These are phyloP conservation scores for Sungouiella thailandica DNA, from an alignment of 805 yeast species.

Conservation along the genomic window DNA sequence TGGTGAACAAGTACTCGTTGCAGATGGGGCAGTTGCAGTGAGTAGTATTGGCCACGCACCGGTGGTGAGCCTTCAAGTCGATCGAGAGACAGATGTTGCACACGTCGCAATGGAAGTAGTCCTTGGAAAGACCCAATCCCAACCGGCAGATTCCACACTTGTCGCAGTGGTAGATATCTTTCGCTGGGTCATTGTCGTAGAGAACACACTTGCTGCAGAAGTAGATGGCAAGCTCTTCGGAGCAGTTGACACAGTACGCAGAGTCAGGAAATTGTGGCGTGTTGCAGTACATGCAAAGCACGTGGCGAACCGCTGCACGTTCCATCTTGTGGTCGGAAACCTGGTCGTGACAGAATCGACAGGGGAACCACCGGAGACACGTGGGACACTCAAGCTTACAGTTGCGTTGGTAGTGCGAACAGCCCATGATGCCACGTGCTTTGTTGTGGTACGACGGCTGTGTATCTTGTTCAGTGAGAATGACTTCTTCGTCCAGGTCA, in stretches of 20 bases:
- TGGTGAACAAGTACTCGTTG: constrained; percentile 83
- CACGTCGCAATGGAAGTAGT: constrained; percentile 84
- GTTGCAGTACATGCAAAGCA: constrained; percentile 77
- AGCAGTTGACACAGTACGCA: constrained; percentile 66
- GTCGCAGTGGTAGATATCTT: constrained; percentile 86
- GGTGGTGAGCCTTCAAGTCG: constrained; percentile 70
- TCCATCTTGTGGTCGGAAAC: constrained; percentile 51
- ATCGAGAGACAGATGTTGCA: constrained; percentile 88
- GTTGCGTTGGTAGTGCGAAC: constrained; percentile 76
- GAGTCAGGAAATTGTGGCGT: constrained; percentile 69
- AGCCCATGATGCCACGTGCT: constrained; percentile 54
- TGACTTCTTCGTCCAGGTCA: constrained; percentile 34
- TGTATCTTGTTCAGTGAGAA: constrained; percentile 44
- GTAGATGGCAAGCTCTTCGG: constrained; percentile 62
- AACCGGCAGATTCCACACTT: constrained; percentile 90
- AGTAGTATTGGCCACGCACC: constrained; percentile 81
- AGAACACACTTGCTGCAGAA: constrained; percentile 75
- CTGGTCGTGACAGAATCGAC: constrained; percentile 84
- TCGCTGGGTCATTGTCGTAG: constrained; percentile 73
- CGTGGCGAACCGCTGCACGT: constrained; percentile 56
- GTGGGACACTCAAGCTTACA: constrained; percentile 79
- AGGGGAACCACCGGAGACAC: constrained; percentile 71
- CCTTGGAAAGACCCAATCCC: constrained; percentile 83
- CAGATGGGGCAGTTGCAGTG: constrained; percentile 92
- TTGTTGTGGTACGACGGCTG: constrained; percentile 44